Evolutionary conservation across 768 basidiomycete genomes (phyloP).

Genomic region (Sporobolomyces roseus): DNA sequence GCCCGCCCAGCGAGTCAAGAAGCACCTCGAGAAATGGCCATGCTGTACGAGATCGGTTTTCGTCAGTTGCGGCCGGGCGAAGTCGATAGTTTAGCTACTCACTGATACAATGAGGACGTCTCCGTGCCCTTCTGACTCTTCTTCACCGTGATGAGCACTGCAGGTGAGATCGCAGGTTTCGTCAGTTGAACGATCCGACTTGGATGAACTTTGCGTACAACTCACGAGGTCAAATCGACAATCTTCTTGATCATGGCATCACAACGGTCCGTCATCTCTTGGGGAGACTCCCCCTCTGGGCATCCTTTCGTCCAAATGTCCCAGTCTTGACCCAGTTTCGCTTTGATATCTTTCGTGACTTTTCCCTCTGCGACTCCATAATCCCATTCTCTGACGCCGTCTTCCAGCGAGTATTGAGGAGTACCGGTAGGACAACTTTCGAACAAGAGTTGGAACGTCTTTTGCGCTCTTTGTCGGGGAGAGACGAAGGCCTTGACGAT

Average conservation of each 20-base stretch:
- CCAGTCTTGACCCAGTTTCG: slow-evolving; percentile 57
- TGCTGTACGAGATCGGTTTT: too few relatives aligned
- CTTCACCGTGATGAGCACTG: slow-evolving; percentile 71
- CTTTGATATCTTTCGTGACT: slow-evolving; percentile 21
- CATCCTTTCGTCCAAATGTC: slow-evolving; percentile 55
- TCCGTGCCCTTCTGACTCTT: slow-evolving; percentile 63
- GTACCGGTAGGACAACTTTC: slow-evolving; percentile 52
- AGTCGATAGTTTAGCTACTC: too few relatives aligned
- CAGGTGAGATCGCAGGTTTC: neutral
- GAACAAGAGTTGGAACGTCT: slow-evolving; percentile 79
- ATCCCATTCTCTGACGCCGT: slow-evolving; percentile 78
- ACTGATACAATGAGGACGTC: slow-evolving; percentile 88
- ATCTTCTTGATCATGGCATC: slow-evolving; percentile 72
- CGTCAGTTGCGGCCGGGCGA: too few relatives aligned
- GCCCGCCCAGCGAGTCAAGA: slow-evolving; percentile 67
- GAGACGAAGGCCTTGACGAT: slow-evolving; percentile 73
- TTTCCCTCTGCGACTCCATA: slow-evolving; percentile 57
- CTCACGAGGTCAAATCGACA: slow-evolving; percentile 39
- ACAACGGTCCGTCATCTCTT: slow-evolving; percentile 73
- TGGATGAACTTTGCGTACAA: too few relatives aligned
- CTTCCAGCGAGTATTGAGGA: slow-evolving; percentile 57
- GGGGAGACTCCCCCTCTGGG: slow-evolving; percentile 77
- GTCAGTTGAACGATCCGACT: neutral
- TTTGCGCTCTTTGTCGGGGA: slow-evolving; percentile 78
- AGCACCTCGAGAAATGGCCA: slow-evolving; percentile 57